Percentiles rank a stretch among this genome's conserved stretches.
These are phyloP conservation scores for Populus hybrid DNA, from an alignment of 441 rosid genomes.

Conservation along the genomic window DNA sequence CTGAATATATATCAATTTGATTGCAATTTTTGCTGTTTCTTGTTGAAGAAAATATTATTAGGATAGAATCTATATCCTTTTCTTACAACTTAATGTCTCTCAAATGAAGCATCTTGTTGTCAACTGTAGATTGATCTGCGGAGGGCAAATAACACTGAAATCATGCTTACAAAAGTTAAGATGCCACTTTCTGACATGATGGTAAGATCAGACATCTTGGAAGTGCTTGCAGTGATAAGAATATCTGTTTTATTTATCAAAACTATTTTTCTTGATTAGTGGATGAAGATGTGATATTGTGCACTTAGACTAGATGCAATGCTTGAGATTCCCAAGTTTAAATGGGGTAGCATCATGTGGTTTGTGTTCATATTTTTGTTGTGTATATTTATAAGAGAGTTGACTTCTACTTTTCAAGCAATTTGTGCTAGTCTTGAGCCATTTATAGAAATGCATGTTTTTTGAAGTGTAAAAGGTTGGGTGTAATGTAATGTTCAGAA, in stretches of 20 bases:
- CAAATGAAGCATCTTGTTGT: constrained; percentile 12
- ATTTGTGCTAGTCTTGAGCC: background rate
- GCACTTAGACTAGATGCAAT: background rate
- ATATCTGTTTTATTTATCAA: background rate
- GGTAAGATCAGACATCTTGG: constrained; percentile 51
- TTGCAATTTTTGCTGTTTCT: background rate
- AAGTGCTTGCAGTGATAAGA: constrained; percentile 3
- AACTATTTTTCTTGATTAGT: background rate
- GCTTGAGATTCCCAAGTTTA: constrained; percentile 8
- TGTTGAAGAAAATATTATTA: background rate
- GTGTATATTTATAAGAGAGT: background rate
- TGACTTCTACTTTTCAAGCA: background rate
- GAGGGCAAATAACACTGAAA: constrained; percentile 98
- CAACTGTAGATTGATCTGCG: constrained; percentile 78
- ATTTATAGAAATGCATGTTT: background rate
- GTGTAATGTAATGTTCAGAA: background rate
- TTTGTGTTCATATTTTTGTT: background rate
- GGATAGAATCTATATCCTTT: constrained; percentile 1
- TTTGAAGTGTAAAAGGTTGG: background rate
- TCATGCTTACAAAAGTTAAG: constrained; percentile 99
- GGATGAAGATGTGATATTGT: constrained; percentile 6
- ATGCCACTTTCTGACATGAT: constrained; percentile 99
- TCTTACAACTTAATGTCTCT: background rate
- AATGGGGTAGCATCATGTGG: background rate
- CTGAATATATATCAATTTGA: background rate